Conservation (phyloP, 495 filamentous ascomycete species). For the Aspergillus carlsbadensis region DNA sequence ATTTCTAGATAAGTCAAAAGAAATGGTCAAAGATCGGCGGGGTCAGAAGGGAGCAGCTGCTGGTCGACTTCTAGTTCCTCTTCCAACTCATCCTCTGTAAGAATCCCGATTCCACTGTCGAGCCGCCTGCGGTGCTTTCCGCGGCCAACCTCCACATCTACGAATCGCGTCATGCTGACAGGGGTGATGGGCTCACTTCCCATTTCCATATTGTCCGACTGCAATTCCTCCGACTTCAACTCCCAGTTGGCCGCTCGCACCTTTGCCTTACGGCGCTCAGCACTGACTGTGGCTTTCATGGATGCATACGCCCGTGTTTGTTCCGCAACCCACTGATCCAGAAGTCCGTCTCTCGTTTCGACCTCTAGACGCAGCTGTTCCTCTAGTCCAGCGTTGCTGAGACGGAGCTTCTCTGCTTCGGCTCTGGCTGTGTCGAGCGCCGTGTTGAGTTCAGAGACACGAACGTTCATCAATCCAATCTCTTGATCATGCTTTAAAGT, state of each 20-base stretch:
- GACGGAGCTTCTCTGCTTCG: conserved; percentile 33
- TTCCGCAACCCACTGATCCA: conserved; percentile 41
- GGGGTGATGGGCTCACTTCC: conserved; percentile 47
- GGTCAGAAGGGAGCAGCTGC: conserved; percentile 18
- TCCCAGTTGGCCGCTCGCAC: conserved; percentile 43
- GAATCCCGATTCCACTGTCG: conserved; percentile 62
- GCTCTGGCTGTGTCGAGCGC: conserved; percentile 31
- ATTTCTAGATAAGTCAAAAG: not conserved
- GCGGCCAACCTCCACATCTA: conserved; percentile 47
- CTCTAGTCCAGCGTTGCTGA: conserved; percentile 35
- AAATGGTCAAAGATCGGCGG: conserved; percentile 23
- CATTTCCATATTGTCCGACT: conserved; percentile 50
- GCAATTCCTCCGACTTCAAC: conserved; percentile 45
- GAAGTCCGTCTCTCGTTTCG: conserved; percentile 36
- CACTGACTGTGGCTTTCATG: conserved; percentile 40
- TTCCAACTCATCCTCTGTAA: conserved; percentile 55
- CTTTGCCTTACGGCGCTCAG: conserved; percentile 39
- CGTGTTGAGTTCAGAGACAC: conserved; percentile 38
- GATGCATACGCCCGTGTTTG: conserved; percentile 36
- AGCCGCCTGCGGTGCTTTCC: conserved; percentile 48
- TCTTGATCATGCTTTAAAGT: conserved; percentile 44
- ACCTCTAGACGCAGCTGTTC: conserved; percentile 34
- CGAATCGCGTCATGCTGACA: conserved; percentile 41
- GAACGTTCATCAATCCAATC: conserved; percentile 38
- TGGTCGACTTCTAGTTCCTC: conserved; percentile 28